A percentile compares a stretch with the other conserved stretches of the same genome.
Evolutionary conservation across 1,284 basidiomycete genomes (phyloP).

Genomic region (Tilletia walkeri): DNA sequence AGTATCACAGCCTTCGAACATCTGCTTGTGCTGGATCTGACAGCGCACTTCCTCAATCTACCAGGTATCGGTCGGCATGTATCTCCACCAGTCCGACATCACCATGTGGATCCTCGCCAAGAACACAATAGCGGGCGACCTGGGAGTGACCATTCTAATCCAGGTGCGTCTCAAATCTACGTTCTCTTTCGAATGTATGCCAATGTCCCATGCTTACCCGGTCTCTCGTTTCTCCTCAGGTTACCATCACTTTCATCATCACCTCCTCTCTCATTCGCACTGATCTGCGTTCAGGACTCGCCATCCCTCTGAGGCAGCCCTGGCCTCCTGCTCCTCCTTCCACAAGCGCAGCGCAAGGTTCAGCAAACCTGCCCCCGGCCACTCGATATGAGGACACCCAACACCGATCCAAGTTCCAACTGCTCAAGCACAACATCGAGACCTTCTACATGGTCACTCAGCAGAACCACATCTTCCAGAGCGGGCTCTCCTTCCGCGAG

Average conservation of each 20-base stretch:
- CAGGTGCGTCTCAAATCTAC: slow-evolving; percentile 30
- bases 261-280: slow-evolving; percentile 41
- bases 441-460: slow-evolving; percentile 36
- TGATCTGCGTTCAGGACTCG: slow-evolving; percentile 41
- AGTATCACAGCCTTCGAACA: neutral
- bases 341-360: neutral
- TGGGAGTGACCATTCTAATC: slow-evolving; percentile 52
- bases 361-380: neutral
- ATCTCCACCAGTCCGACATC: slow-evolving; percentile 18
- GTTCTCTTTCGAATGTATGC: neutral
- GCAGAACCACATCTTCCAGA: slow-evolving; percentile 19
- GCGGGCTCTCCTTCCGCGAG: slow-evolving; percentile 35
- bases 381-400: slow-evolving; percentile 19
- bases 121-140: slow-evolving; percentile 49
- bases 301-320: slow-evolving; percentile 34
- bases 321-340: slow-evolving; percentile 51
- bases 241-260: slow-evolving; percentile 46
- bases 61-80: slow-evolving; percentile 32
- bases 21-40: neutral
- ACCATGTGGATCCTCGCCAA: slow-evolving; percentile 41
- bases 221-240: neutral
- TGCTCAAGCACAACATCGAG: slow-evolving; percentile 30
- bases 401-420: slow-evolving; percentile 31
- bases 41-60: neutral
- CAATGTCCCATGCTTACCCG: neutral